Percentiles rank a stretch among this genome's conserved stretches.
Conservation (phyloP, 805 yeast species). For the Ogataea philodendri region DNA sequence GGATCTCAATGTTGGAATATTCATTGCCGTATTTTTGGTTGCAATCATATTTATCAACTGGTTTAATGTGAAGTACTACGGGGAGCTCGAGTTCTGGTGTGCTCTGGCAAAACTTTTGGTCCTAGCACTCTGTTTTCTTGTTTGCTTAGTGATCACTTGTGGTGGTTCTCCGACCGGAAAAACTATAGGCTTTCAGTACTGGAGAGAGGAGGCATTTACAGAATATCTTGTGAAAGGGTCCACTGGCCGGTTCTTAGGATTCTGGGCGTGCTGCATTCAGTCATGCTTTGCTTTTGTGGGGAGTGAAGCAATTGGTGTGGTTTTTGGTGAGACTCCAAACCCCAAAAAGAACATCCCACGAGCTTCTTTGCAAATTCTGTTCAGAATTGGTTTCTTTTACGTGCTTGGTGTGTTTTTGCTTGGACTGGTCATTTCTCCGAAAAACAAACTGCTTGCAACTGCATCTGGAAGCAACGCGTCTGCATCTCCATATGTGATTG, state of each 20-base stretch:
- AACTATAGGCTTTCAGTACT: slow-evolving; percentile 66
- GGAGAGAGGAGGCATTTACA: slow-evolving; percentile 54
- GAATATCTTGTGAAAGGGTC: slow-evolving; percentile 48
- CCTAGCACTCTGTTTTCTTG: slow-evolving; percentile 56
- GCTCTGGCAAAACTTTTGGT: slow-evolving; percentile 65
- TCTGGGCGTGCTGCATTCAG: slow-evolving; percentile 60
- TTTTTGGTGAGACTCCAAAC: slow-evolving; percentile 57
- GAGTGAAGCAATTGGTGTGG: slow-evolving; percentile 56
- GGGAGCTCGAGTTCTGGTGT: slow-evolving; percentile 62
- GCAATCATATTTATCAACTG: slow-evolving; percentile 46
- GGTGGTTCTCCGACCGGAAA: slow-evolving; percentile 58
- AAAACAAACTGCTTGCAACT: too few relatives aligned
- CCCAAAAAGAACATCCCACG: slow-evolving; percentile 62
- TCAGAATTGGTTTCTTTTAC: slow-evolving; percentile 61
- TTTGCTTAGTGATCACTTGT: slow-evolving; percentile 54
- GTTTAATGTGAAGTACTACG: slow-evolving; percentile 40
- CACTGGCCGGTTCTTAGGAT: slow-evolving; percentile 61
- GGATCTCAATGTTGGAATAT: slow-evolving; percentile 52
- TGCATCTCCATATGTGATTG: slow-evolving; percentile 77
- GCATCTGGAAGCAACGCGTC: slow-evolving; percentile 76
- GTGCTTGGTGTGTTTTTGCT: slow-evolving; percentile 54
- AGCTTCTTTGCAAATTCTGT: slow-evolving; percentile 58
- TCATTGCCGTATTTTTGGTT: slow-evolving; percentile 54
- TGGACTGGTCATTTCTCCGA: too few relatives aligned
- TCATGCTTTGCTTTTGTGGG: slow-evolving; percentile 67